Percentiles rank a stretch among this genome's conserved stretches.
These are phyloP conservation scores for Mrakia frigida DNA, from an alignment of 768 basidiomycete genomes.

Conservation along the genomic window DNA sequence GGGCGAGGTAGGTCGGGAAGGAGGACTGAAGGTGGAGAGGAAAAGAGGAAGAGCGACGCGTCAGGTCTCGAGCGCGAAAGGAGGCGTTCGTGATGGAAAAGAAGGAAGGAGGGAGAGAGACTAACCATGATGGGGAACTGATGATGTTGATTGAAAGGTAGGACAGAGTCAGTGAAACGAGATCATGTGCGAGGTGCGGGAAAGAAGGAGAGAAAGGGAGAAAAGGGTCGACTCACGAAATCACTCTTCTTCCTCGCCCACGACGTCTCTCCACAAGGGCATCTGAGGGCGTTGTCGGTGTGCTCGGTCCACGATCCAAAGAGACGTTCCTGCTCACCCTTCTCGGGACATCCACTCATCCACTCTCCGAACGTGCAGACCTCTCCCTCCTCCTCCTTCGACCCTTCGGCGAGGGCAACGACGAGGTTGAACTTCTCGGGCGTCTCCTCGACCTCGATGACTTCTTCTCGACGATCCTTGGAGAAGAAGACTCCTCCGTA, in stretches of 20 bases:
- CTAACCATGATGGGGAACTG: slow-evolving; percentile 70
- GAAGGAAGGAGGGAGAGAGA: slow-evolving; percentile 24
- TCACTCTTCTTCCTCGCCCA: slow-evolving; percentile 63
- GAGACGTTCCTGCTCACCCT: slow-evolving; percentile 31
- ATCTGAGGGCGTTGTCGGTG: slow-evolving; percentile 19
- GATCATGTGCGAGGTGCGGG: too few species aligned
- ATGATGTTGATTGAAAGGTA: neutral
- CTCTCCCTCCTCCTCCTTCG: slow-evolving; percentile 3
- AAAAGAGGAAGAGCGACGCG: neutral
- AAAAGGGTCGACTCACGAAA: slow-evolving; percentile 47
- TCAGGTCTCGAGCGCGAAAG: slow-evolving; percentile 20
- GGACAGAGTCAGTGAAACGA: too few species aligned
- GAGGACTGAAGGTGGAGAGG: slow-evolving; percentile 52
- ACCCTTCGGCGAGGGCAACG: neutral
- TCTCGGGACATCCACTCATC: slow-evolving; percentile 95
- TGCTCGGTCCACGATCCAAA: slow-evolving; percentile 27
- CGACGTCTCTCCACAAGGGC: slow-evolving; percentile 40
- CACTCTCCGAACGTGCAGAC: slow-evolving; percentile 58
- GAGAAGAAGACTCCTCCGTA: slow-evolving; percentile 94
- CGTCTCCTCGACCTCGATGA: slow-evolving; percentile 84
- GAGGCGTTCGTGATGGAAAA: slow-evolving; percentile 13
- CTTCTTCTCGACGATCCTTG: slow-evolving; percentile 84
- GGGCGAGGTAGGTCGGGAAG: slow-evolving; percentile 64
- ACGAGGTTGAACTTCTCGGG: slow-evolving; percentile 53
- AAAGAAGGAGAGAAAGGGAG: neutral